phyloP scores from a whole-genome alignment of 1,139 yeast species.

The Geotrichum siamense region DNA sequence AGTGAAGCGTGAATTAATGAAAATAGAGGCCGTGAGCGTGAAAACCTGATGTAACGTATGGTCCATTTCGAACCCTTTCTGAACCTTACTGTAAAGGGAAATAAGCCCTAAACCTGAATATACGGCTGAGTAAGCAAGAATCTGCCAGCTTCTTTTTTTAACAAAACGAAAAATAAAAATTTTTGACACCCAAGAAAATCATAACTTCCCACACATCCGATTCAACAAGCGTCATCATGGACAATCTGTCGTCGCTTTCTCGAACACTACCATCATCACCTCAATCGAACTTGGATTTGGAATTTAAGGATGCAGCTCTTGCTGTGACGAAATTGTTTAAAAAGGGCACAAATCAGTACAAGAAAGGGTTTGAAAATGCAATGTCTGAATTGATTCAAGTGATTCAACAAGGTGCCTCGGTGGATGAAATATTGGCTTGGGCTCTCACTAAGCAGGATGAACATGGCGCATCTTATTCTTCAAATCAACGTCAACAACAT shows the following conservation, averaged over 20 bases:
- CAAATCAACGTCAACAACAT: no score
- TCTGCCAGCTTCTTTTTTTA: no score
- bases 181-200: no score
- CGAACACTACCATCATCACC: constrained; percentile 12
- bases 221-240: no score
- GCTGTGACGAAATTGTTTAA: constrained; percentile 20
- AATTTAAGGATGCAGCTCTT: constrained; percentile 18
- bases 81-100: no score
- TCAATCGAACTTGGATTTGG: constrained; percentile 7
- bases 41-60: background rate
- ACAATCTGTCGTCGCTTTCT: constrained; percentile 28
- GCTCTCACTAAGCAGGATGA: constrained; percentile 19
- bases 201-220: no score
- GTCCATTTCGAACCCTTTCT: no score
- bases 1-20: no score
- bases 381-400: constrained; percentile 7
- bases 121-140: no score
- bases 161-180: no score
- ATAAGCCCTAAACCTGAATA: no score
- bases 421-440: constrained; percentile 17
- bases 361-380: constrained; percentile 21
- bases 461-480: background rate
- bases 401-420: constrained; percentile 4
- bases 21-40: no score
- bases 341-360: constrained; percentile 15